Base-by-base conservation (phyloP, 495 filamentous ascomycete species). In the Halenospora varia region DNA sequence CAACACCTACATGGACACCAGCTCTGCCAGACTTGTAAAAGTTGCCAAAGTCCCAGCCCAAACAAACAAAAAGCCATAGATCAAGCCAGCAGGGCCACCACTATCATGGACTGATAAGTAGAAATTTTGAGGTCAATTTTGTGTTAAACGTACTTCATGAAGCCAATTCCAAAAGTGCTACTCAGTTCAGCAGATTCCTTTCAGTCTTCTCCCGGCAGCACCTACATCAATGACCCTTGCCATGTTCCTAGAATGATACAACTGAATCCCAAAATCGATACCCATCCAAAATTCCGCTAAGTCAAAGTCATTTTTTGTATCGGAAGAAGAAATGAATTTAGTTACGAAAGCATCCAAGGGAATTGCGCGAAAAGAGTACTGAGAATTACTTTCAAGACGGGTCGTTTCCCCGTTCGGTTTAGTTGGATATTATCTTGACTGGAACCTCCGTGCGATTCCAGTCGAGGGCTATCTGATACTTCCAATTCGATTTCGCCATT, bases 21-120 rank as follows among this genome's bases (percentile, higher is more conserved):
- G 55, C 61, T 81, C 79, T n/a, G 71, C 66, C 26, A 81, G 69
- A 10, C 71, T 68, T 0, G 70, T 71, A 56, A 73, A 78, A 0
- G 74, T 69, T 0, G 74, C 78, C 13, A 77, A 61, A 1, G 71
- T 75, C 9, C 75, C 75, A 3, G 75, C 58, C 79, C 79, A 82
- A 9, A 67, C 72, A 52, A 82, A 73, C 4, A 82, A 26, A 48
- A 74, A 82, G 3, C 72, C 73, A 66, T 80, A 83, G 2, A 84
- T 68, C 0, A 82, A 70, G 15, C 75, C 77, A 0, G 73, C 77
- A 0, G 79, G 74, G 2, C 81, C 81, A 15, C 76, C 79, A 61
- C 74, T 78, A 10, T 59, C 25, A 17, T 59, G 26, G 41, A 9
- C 25, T 24, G 23, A 3, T 9, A 24, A n/a, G 25, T 10, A 19